A percentile compares a stretch with the other conserved stretches of the same genome.
Evolutionary conservation across 2,329 filamentous ascomycete genomes (phyloP).

Genomic region (Gaeumannomyces sp.): DNA sequence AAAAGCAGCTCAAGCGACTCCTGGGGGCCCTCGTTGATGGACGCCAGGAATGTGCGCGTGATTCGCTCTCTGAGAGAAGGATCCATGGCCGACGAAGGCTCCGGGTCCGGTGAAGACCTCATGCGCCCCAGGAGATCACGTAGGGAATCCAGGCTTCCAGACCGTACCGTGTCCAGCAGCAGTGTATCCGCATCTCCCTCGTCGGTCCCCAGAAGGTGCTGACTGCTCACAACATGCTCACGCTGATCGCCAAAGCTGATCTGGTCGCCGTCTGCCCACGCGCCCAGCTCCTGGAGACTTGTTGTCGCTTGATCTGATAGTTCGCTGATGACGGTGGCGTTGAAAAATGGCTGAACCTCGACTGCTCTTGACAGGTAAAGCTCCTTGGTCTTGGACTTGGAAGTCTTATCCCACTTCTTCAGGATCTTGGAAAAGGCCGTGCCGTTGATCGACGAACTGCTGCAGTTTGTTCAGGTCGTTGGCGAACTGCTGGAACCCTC

Average conservation of each 20-base stretch:
- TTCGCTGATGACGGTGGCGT: constrained; percentile 92
- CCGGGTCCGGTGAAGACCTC: constrained; percentile 40
- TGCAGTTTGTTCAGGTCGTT: constrained; percentile 95
- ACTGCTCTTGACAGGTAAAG: constrained; percentile 92
- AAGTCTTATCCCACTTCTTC: constrained; percentile 99
- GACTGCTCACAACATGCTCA: constrained; percentile 60
- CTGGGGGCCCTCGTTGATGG: constrained; percentile 77
- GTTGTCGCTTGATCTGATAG: constrained; percentile 95
- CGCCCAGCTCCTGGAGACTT: constrained; percentile 88
- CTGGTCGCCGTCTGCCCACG: constrained; percentile 95
- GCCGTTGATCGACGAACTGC: constrained; percentile 97
- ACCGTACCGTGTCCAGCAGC: constrained; percentile 78
- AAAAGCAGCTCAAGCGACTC: constrained; percentile 71
- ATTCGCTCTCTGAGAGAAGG: constrained; percentile 63
- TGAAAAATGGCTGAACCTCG: constrained; percentile 97
- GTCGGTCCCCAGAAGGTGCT: constrained; percentile 65
- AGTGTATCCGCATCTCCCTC: constrained; percentile 87
- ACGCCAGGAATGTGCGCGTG: constrained; percentile 83
- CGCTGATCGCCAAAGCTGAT: constrained; percentile 65
- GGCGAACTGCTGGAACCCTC: constrained; percentile 96
- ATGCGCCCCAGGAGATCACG: constrained; percentile 76
- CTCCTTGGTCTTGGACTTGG: constrained; percentile 97
- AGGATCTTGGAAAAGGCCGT: constrained; percentile 97
- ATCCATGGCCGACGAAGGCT: constrained; percentile 35
- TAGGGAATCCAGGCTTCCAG: constrained; percentile 70